Percentiles rank a stretch among this genome's conserved stretches.
These are phyloP conservation scores for Plasmodium malariae DNA, from an alignment of 169 alveolate species.

Conservation along the genomic window DNA sequence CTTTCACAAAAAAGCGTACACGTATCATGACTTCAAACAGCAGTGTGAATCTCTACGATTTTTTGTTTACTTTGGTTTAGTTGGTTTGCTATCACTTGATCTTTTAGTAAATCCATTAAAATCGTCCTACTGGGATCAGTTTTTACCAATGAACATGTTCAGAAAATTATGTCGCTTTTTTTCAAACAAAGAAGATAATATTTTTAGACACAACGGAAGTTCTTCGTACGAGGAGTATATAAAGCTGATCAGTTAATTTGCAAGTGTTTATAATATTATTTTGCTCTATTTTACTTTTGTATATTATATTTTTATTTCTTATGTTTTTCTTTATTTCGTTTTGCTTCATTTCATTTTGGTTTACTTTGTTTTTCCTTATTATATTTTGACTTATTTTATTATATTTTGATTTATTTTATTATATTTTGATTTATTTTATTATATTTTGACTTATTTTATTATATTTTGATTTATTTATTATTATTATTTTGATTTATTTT, in stretches of 20 bases:
- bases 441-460: too few species aligned
- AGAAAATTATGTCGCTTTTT: slow-evolving; percentile 60
- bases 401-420: too few species aligned
- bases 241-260: slow-evolving; percentile 12
- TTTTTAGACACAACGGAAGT: slow-evolving; percentile 52
- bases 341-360: too few species aligned
- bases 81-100: slow-evolving; percentile 78
- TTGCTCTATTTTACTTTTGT: too few species aligned
- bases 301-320: too few species aligned
- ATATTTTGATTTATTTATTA: too few species aligned
- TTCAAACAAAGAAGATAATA: slow-evolving; percentile 13
- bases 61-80: slow-evolving; percentile 83
- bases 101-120: slow-evolving; percentile 78
- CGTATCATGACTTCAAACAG: slow-evolving; percentile 82
- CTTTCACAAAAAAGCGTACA: slow-evolving; percentile 75
- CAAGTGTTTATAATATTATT: too few species aligned
- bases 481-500: too few species aligned
- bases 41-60: slow-evolving; percentile 82
- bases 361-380: too few species aligned
- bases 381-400: too few species aligned
- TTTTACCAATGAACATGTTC: slow-evolving; percentile 54
- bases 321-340: too few species aligned
- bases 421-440: too few species aligned
- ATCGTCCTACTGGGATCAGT: slow-evolving; percentile 82
- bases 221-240: slow-evolving; percentile 29